A percentile compares a stretch with the other conserved stretches of the same genome.
Evolutionary conservation across 2,329 filamentous ascomycete genomes (phyloP).

Genomic region (Alternaria novae-zelandiae): DNA sequence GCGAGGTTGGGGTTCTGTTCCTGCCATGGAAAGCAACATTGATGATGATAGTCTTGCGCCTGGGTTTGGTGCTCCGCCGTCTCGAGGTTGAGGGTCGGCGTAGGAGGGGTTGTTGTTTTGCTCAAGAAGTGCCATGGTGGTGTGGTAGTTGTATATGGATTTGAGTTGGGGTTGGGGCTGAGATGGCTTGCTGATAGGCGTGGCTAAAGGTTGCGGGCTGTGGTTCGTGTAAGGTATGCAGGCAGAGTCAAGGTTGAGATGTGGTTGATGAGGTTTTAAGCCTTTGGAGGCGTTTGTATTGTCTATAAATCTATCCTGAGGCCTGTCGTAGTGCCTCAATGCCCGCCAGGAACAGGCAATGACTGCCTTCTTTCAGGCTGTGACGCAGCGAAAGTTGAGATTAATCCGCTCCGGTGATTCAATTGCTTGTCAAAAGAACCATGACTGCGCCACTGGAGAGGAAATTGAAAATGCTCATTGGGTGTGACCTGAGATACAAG

Average conservation of each 20-base stretch:
- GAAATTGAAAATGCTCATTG: slow-evolving; percentile 24
- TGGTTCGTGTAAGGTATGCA: slow-evolving; percentile 15
- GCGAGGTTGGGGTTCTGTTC: slow-evolving; percentile 32
- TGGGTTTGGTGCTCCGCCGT: slow-evolving; percentile 43
- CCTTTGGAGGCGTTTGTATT: slow-evolving; percentile 8
- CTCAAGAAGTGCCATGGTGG: slow-evolving; percentile 24
- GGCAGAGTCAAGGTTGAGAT: slow-evolving; percentile 15
- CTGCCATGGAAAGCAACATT: slow-evolving; percentile 22
- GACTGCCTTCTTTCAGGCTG: slow-evolving; percentile 41
- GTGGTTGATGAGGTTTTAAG: slow-evolving; percentile 14
- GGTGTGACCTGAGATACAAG: slow-evolving; percentile 30
- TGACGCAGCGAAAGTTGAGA: slow-evolving; percentile 31
- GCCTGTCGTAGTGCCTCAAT: slow-evolving; percentile 29
- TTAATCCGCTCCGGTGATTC: slow-evolving; percentile 22
- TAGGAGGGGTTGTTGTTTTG: slow-evolving; percentile 16
- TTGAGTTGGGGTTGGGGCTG: neutral
- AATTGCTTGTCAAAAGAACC: slow-evolving; percentile 18
- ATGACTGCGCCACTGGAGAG: slow-evolving; percentile 34
- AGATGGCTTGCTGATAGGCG: slow-evolving; percentile 6
- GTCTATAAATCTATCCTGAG: slow-evolving; percentile 33
- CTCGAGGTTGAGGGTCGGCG: slow-evolving; percentile 35
- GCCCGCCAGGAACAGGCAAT: slow-evolving; percentile 31
- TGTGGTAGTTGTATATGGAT: slow-evolving; percentile 9
- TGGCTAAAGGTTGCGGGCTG: slow-evolving; percentile 20
- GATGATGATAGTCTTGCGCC: slow-evolving; percentile 23